Evolutionary conservation across 768 basidiomycete species (phyloP), one percentile per base, ranked within the genome.

Genomic region (Lactifluus piperatus): DNA sequence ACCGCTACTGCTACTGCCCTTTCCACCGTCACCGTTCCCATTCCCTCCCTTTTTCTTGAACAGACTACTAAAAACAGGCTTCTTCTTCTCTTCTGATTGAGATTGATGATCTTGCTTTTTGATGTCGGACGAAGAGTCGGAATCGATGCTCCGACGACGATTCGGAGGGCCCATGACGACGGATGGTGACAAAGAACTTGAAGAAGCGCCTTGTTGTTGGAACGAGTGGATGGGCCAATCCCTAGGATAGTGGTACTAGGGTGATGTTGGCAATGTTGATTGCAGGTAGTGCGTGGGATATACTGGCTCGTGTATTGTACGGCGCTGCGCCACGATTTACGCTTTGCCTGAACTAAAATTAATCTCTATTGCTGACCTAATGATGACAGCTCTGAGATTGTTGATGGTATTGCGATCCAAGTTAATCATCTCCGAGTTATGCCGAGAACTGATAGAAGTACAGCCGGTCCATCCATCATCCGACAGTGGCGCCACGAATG

Each of bases 121-220:
- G 16, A 24, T 8, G 4, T 48, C 8, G 22, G 24, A 14, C 22
- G 48, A 56, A 13, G 62, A 47, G 29, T 49, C 24, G 10, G 60
- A 58, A 44, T 61, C 58, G 10, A 63, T 30, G 45, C 62, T 63
- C 14, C 60, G 59, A 26, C 62, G 62, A 34, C 62, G 62, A 13
- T 61, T 54, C 8, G 51, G 49, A 1, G 62, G 48, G 4, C 54
- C 45, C 59, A 63, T 62, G 22, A 22, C 26, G 48, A 43, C n/a
- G 30, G 48, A 43, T 14, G 30, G 14, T 18, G 11, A 41, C 22
- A 22, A n/a, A 10, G 32, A 8, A 32, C 34, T 3, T 11, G 7
- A 24, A 46, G 29, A 3, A 14, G 36, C 13, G 52, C 60, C 54
- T 62, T 51, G 54, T 56, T 49, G 49, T 18, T 37, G 22, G 59